These are phyloP conservation scores for Plasmodium billcollinsi DNA, from an alignment of 169 alveolate genomes.

Conservation along the genomic window DNA sequence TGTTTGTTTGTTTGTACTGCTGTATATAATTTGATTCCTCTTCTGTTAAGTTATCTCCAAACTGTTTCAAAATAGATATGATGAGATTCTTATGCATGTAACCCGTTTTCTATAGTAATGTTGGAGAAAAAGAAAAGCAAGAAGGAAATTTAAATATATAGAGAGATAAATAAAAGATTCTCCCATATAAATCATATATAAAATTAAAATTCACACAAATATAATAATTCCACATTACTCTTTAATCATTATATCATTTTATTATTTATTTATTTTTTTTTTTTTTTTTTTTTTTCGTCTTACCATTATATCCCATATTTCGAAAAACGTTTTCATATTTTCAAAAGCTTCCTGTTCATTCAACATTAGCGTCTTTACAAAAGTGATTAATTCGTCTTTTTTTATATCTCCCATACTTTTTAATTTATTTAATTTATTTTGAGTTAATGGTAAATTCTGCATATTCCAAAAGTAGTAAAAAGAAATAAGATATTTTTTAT, in stretches of 20 bases:
- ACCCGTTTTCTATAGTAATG: constrained; percentile 54
- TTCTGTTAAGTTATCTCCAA: constrained; percentile 51
- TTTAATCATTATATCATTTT: not conserved
- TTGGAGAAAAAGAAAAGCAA: not conserved
- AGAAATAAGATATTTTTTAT: not conserved
- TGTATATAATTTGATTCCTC: constrained; percentile 38
- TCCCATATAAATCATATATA: no score
- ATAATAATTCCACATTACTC: no score
- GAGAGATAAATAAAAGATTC: no score
- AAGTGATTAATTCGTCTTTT: constrained; percentile 22
- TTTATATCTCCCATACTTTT: constrained; percentile 27
- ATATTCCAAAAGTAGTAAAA: not conserved
- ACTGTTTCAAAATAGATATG: constrained; percentile 44
- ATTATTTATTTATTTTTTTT: not conserved
- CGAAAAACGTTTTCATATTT: constrained; percentile 63
- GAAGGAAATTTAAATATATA: not conserved
- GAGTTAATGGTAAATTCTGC: constrained; percentile 51
- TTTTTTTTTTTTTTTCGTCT: not conserved
- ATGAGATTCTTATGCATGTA: constrained; percentile 63
- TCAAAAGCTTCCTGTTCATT: constrained; percentile 72
- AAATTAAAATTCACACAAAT: no score
- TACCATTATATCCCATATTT: constrained; percentile 75
- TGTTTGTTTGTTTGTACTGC: constrained; percentile 12
- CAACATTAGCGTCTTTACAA: constrained; percentile 39
- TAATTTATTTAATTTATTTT: constrained; percentile 30